These are phyloP conservation scores for Candida multigemmis DNA, from an alignment of 805 yeast genomes.

Conservation along the genomic window DNA sequence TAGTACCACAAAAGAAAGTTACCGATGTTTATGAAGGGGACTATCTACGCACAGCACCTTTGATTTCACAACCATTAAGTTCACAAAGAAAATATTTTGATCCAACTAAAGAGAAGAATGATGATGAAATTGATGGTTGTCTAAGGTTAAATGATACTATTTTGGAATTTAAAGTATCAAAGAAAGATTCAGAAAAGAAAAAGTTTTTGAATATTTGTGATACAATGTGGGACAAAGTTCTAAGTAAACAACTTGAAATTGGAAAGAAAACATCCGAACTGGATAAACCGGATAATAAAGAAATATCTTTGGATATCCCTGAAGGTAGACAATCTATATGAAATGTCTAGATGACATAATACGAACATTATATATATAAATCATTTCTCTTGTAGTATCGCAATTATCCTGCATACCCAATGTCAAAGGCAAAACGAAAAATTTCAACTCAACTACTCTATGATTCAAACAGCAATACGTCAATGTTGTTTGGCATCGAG, in stretches of 20 bases:
- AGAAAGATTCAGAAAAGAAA: conserved; percentile 21
- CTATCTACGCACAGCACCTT: conserved; percentile 37
- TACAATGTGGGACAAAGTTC: conserved; percentile 34
- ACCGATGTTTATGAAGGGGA: conserved; percentile 44
- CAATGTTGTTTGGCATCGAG: too few species aligned
- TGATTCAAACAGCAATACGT: too few species aligned
- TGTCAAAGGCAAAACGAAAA: too few species aligned
- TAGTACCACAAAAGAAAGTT: conserved; percentile 11
- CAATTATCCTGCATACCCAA: too few species aligned
- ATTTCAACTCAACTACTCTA: too few species aligned
- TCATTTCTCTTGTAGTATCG: too few species aligned
- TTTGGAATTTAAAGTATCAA: conserved; percentile 5
- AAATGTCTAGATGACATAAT: too few species aligned
- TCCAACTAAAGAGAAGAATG: conserved; percentile 1
- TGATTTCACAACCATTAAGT: conserved; percentile 41
- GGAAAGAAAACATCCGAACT: too few species aligned
- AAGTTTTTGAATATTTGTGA: conserved; percentile 34
- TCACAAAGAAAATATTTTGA: conserved; percentile 36
- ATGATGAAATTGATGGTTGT: neutral
- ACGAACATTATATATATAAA: too few species aligned
- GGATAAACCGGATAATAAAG: too few species aligned
- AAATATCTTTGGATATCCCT: too few species aligned
- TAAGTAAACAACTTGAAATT: conserved; percentile 8
- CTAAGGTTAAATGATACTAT: neutral
- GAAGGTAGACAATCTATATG: too few species aligned